These are phyloP conservation scores for Gypsophila paniculata DNA, from an alignment of 179 eudicot genomes.

Conservation along the genomic window DNA sequence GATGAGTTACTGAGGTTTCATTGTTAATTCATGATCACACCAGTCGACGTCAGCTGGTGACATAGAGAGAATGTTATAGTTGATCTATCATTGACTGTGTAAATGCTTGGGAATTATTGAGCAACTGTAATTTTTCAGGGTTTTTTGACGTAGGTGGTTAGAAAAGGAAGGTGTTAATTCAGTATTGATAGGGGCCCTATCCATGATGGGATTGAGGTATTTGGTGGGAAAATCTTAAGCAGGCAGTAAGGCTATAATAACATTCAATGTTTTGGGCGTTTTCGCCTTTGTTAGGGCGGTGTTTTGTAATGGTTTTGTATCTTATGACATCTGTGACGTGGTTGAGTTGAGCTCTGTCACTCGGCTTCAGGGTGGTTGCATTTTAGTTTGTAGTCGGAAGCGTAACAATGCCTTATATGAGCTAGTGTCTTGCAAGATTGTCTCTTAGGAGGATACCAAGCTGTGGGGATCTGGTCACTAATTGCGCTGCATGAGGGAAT, in stretches of 20 bases:
- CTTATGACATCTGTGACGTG: neutral
- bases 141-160: neutral
- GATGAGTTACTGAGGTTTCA: neutral
- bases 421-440: neutral
- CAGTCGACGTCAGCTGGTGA: neutral
- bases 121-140: neutral
- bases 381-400: neutral
- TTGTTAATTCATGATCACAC: neutral
- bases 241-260: neutral
- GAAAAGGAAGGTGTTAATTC: slow-evolving; percentile 8
- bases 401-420: neutral
- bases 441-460: neutral
- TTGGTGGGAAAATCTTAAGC: neutral
- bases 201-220: neutral
- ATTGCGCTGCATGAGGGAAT: neutral
- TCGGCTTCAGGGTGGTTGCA: neutral
- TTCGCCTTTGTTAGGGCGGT: neutral
- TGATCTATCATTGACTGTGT: neutral
- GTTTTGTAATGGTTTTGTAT: neutral
- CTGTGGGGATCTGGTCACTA: neutral
- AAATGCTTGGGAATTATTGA: neutral
- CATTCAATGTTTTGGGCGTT: neutral
- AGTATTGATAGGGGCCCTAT: neutral
- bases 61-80: neutral
- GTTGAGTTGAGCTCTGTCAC: neutral